phyloP scores from a whole-genome alignment of 495 filamentous ascomycete species.

The Pyrenula aspistea region DNA sequence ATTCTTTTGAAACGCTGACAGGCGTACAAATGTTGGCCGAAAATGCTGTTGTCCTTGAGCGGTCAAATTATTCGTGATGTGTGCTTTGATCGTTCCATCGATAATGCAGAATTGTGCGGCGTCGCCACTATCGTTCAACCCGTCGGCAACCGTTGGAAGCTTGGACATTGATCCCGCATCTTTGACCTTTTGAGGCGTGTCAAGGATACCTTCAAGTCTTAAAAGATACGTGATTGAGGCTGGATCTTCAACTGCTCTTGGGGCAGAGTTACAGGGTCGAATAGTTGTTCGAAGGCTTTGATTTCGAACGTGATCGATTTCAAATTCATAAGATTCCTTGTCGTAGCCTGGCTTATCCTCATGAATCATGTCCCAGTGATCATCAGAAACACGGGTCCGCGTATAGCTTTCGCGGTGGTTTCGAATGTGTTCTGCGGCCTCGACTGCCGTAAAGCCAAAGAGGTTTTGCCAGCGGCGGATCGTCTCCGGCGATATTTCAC shows the following conservation, averaged over 20 bases:
- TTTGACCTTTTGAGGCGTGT: conserved; percentile 6
- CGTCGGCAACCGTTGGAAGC: conserved; percentile 1
- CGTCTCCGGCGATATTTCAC: neutral
- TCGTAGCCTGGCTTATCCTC: conserved; percentile 5
- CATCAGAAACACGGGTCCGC: conserved; percentile 3
- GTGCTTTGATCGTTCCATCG: conserved; percentile 6
- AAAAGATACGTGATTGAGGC: conserved; percentile 13
- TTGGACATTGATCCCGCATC: conserved; percentile 3
- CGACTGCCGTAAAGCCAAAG: conserved; percentile 5
- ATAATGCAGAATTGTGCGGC: conserved; percentile 10
- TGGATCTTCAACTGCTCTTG: neutral
- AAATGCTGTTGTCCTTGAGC: conserved; percentile 1
- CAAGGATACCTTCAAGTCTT: conserved; percentile 13
- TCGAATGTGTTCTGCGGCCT: conserved; percentile 5
- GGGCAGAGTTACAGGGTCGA: neutral
- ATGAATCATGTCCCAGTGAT: conserved; percentile 5
- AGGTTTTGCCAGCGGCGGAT: conserved; percentile 4
- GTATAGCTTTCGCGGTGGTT: conserved; percentile 1
- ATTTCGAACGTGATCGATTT: neutral
- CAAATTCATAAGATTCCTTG: conserved; percentile 6
- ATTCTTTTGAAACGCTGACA: conserved; percentile 20
- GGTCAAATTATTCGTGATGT: conserved; percentile 8
- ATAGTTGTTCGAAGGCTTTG: neutral
- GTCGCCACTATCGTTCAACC: conserved; percentile 5
- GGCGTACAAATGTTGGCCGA: conserved; percentile 18